Percentiles rank a stretch among this genome's conserved stretches.
These are phyloP conservation scores for Lineolata rhizophorae DNA, from an alignment of 495 filamentous ascomycete species.

Conservation along the genomic window DNA sequence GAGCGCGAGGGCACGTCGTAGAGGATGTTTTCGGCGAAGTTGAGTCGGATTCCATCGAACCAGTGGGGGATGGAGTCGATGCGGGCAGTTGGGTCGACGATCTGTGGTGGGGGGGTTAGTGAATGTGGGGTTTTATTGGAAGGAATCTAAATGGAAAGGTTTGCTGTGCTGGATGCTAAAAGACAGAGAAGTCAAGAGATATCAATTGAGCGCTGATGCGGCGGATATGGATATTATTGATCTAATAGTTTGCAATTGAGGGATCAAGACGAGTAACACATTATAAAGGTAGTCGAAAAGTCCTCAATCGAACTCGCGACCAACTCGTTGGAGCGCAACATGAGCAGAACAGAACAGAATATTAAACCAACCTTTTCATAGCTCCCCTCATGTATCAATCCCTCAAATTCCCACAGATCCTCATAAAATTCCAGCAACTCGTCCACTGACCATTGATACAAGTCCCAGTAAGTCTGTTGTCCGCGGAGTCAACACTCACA, in stretches of 20 bases:
- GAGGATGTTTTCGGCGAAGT: slow-evolving; percentile 43
- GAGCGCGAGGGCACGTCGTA: slow-evolving; percentile 18
- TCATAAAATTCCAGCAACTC: slow-evolving; percentile 44
- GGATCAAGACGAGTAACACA: too few species aligned
- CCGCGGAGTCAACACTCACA: background rate
- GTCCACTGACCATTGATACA: slow-evolving; percentile 39
- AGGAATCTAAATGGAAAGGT: background rate
- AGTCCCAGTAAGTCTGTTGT: slow-evolving; percentile 33
- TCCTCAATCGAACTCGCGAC: too few species aligned
- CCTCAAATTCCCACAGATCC: slow-evolving; percentile 32
- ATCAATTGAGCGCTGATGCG: background rate
- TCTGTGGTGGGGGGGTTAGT: too few species aligned
- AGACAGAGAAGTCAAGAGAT: background rate
- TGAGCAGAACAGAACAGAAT: too few species aligned
- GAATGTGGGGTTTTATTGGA: slow-evolving; percentile 17
- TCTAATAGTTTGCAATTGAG: too few species aligned
- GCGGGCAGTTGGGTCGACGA: slow-evolving; percentile 43
- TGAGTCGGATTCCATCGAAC: slow-evolving; percentile 42
- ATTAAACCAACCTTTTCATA: slow-evolving; percentile 8
- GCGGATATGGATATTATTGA: too few species aligned
- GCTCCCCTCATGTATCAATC: slow-evolving; percentile 36
- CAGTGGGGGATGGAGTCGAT: slow-evolving; percentile 48
- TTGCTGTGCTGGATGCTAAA: background rate
- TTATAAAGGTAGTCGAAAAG: too few species aligned
- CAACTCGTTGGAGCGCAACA: too few species aligned